Percentiles rank a stretch among this genome's conserved stretches.
Evolutionary conservation across 164 flowering plant species (phyloP).

Genomic region (Liquidambar formosana): DNA sequence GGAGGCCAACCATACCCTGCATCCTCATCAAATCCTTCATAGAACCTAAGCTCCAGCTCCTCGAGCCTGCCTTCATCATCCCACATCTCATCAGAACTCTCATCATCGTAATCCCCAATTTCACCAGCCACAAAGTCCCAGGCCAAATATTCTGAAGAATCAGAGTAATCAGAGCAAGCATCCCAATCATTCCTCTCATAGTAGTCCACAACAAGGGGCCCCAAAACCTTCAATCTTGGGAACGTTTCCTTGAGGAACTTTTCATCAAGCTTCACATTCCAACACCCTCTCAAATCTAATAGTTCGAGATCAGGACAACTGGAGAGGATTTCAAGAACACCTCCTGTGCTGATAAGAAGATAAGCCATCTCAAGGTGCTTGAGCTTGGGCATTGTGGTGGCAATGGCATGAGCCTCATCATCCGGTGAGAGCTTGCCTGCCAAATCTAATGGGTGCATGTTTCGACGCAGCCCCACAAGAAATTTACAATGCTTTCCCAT

Average conservation of each 20-base stretch:
- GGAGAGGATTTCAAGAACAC: constrained; percentile 13
- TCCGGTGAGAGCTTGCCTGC: constrained; percentile 40
- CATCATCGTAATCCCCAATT: constrained; percentile 29
- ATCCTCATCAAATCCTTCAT: constrained; percentile 31
- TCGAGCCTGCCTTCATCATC: constrained; percentile 32
- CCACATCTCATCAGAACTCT: constrained; percentile 35
- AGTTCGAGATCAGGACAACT: constrained; percentile 47
- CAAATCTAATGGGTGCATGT: constrained; percentile 61
- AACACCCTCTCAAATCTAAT: constrained; percentile 74
- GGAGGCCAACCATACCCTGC: constrained; percentile 41
- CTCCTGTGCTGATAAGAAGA: constrained; percentile 30
- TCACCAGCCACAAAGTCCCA: constrained; percentile 28
- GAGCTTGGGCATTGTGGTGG: constrained; percentile 74
- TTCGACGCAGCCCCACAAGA: constrained; percentile 46
- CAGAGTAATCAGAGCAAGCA: constrained; percentile 38
- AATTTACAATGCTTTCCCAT: constrained; percentile 66
- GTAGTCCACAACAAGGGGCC: constrained; percentile 37
- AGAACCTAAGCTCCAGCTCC: constrained; percentile 46
- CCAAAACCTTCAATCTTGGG: constrained; percentile 43
- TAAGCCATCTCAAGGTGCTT: constrained; percentile 72
- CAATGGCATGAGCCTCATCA: constrained; percentile 76
- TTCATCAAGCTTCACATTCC: constrained; percentile 44
- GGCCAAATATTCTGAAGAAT: constrained; percentile 21
- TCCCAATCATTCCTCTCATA: constrained; percentile 40
- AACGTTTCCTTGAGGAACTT: constrained; percentile 31